phyloP scores from a whole-genome alignment of 2,329 filamentous ascomycete genomes.

The Penicillium glabrum region DNA sequence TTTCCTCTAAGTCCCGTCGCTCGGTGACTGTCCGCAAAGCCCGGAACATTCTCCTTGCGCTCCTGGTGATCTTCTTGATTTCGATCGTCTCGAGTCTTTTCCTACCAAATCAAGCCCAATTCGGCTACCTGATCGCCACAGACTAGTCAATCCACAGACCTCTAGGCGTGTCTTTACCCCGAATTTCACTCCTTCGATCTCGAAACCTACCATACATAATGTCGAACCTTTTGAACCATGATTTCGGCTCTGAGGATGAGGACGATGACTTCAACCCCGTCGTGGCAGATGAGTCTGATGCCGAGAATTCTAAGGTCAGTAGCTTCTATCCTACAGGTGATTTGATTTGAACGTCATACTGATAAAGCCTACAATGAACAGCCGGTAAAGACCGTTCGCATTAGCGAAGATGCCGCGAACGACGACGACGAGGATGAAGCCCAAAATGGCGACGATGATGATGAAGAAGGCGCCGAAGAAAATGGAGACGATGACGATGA shows the following conservation, averaged over 20 bases:
- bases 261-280: slow-evolving; percentile 89
- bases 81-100: neutral
- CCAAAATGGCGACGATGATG: slow-evolving; percentile 47
- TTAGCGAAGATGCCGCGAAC: slow-evolving; percentile 50
- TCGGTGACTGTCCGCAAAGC: slow-evolving; percentile 15
- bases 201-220: slow-evolving; percentile 28
- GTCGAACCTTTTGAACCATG: slow-evolving; percentile 49
- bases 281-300: slow-evolving; percentile 60
- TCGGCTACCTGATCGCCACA: neutral
- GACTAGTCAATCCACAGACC: neutral
- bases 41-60: neutral
- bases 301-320: slow-evolving; percentile 25
- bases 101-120: neutral
- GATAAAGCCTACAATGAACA: slow-evolving; percentile 21
- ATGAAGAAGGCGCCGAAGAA: slow-evolving; percentile 49
- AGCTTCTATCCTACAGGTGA: neutral
- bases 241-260: slow-evolving; percentile 64
- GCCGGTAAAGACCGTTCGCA: slow-evolving; percentile 20
- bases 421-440: slow-evolving; percentile 38
- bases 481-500: slow-evolving; percentile 57
- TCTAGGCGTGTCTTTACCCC: neutral
- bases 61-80: neutral
- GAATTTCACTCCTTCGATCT: neutral
- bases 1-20: slow-evolving; percentile 2
- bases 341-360: slow-evolving; percentile 14